Evolutionary conservation across 208 protist species (phyloP).

Genomic region (Crithidia thermophila): DNA sequence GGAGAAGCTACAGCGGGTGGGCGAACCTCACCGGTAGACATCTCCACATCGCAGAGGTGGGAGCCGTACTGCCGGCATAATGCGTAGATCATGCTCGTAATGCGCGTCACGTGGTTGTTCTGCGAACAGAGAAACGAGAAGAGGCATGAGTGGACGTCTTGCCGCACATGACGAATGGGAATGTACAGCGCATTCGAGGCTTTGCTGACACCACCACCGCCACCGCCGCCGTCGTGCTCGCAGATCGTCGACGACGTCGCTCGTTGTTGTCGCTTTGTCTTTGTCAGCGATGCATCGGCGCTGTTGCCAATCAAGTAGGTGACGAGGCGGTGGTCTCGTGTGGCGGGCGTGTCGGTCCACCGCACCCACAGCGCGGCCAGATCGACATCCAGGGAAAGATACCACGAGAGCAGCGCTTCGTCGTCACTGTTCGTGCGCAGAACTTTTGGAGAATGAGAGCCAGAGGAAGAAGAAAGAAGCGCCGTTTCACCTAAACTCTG

Average conservation of each 20-base stretch:
- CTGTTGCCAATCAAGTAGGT: conserved; percentile 28
- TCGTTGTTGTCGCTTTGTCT: background rate
- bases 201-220: too few species aligned
- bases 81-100: conserved; percentile 60
- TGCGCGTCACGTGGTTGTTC: conserved; percentile 83
- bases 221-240: conserved; percentile 5
- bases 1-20: background rate
- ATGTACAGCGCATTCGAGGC: background rate
- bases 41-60: conserved; percentile 55
- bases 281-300: background rate
- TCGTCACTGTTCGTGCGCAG: conserved; percentile 15
- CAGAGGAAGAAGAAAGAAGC: background rate
- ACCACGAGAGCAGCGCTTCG: conserved; percentile 45
- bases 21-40: conserved; percentile 36
- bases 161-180: conserved; percentile 59
- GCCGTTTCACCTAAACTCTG: background rate
- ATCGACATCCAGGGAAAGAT: conserved; percentile 75
- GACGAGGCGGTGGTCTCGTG: conserved; percentile 59
- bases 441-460: background rate
- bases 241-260: background rate
- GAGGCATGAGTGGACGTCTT: conserved; percentile 78
- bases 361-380: conserved; percentile 47
- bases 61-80: conserved; percentile 48
- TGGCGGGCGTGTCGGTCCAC: conserved; percentile 61
- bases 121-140: conserved; percentile 83